Base-by-base conservation (phyloP, 805 yeast genomes). In the Spathaspora sp. region DNA sequence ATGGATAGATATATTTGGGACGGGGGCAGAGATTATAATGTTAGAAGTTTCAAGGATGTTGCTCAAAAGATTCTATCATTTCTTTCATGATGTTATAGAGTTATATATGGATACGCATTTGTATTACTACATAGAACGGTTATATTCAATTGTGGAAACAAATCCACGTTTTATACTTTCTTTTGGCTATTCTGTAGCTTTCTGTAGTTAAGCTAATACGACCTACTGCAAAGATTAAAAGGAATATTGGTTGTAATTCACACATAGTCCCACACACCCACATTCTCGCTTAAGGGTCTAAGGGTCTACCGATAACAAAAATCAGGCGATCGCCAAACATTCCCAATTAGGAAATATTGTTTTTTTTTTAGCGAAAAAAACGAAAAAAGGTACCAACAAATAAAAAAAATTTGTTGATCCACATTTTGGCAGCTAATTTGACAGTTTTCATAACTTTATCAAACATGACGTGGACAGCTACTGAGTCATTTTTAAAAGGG, bases 1-100 rank as follows among this genome's bases (percentile, higher is more conserved):
- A 82, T 85, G 69, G 97, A 90, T 66, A 73, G 90, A 47, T 80
- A 80, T 55, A 81, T 84, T 19, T 89, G 96, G 96, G 89, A 85
- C 57, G 94, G 89, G 52, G 89, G 87, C 23, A 62, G 67, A 47
- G 77, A 73, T 49, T 73, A 70, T 55, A 70, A 72, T 54, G 57
- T 60, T 23, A 60, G 65, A 35, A 70, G 61, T 45, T 28, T 67
- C 38, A 69, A 69, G 49, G 76, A 71, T 18, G 61, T 69, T 6
- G 48, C 64, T n/a, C 60, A 60, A 44, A 73, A 70, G 55, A 57
- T 65, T 52, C 50, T 64, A 1, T 67, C 74, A 5, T 67, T 69
- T 51, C 53, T 74, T 32, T 76, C 76, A 3, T 73, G 51, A 23
- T 2, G 4, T 42, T 17, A 18, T 18, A 17, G 28, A 31, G n/a